A percentile compares a stretch with the other conserved stretches of the same genome.
phyloP scores from a whole-genome alignment of 345 rosid species.

The Zanthoxylum bungeanum region DNA sequence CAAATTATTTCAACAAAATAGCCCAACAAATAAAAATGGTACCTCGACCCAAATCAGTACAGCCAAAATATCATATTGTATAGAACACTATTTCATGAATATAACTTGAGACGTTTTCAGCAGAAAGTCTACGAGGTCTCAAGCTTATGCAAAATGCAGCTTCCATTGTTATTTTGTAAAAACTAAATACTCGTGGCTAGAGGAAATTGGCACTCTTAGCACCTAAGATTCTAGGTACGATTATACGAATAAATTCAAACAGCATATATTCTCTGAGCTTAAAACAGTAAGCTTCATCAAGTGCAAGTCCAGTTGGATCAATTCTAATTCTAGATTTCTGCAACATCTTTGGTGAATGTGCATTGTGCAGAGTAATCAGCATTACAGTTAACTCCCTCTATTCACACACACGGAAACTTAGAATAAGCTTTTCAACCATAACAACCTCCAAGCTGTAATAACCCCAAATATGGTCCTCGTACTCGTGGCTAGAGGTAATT shows the following conservation, averaged over 20 bases:
- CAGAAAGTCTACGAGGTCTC: not conserved
- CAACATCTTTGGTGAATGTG: not conserved
- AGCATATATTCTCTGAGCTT: not conserved
- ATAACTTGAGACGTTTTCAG: not conserved
- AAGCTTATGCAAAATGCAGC: not conserved
- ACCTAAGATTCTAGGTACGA: not conserved
- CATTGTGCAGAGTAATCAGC: no score
- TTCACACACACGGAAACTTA: not conserved
- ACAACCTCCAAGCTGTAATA: not conserved
- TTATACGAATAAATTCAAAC: not conserved
- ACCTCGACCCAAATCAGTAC: not conserved
- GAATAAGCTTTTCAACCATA: not conserved
- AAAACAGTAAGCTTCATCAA: not conserved
- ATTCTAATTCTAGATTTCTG: not conserved
- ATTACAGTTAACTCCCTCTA: not conserved
- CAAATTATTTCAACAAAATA: not conserved
- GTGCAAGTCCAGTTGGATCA: not conserved
- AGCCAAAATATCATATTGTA: not conserved
- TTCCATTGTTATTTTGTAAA: no score
- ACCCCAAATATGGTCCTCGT: not conserved
- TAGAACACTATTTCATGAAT: not conserved
- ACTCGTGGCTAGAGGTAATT: no score
- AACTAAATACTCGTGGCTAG: no score
- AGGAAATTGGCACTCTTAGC: no score
- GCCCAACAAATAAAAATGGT: not conserved